Percentiles rank a stretch among this genome's conserved stretches.
phyloP scores from a whole-genome alignment of 139 green algal genomes.

The Ostreobium quekettii region DNA sequence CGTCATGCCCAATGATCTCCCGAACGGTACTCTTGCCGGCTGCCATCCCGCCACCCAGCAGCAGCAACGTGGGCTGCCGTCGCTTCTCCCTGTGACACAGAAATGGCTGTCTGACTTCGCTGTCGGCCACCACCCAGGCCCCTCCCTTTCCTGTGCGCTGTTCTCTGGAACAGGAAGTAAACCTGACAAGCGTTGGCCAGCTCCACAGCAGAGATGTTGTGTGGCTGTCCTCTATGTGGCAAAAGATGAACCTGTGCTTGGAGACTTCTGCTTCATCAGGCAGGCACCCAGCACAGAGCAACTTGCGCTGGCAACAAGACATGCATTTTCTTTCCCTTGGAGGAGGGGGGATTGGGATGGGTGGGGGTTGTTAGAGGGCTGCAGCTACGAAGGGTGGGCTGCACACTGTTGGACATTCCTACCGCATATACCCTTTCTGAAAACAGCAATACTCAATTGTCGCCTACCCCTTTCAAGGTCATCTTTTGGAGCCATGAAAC shows the following conservation, averaged over 20 bases:
- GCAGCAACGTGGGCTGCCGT: conserved; percentile 31
- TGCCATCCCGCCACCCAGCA: conserved; percentile 48
- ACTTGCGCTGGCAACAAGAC: no score
- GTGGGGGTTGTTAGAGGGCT: no score
- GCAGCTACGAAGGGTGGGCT: no score
- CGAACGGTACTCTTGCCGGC: conserved; percentile 46
- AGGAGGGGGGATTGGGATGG: no score
- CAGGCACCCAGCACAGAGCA: no score
- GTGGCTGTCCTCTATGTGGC: neutral
- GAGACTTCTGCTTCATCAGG: neutral
- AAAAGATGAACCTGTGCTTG: conserved; percentile 7
- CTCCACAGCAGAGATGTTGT: neutral
- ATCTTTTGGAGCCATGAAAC: neutral
- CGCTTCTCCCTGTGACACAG: neutral
- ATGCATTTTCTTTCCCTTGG: no score
- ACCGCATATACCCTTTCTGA: no score
- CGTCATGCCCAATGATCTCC: conserved; percentile 35
- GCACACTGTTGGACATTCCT: no score
- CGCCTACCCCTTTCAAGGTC: no score
- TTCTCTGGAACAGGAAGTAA: conserved; percentile 20
- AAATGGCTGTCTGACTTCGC: conserved; percentile 6
- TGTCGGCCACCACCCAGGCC: neutral
- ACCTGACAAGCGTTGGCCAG: no score
- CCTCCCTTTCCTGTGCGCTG: neutral
- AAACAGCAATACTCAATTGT: no score